These are phyloP conservation scores for Musa schizocarpa DNA, from an alignment of 176 grass and related monocot species.

Conservation along the genomic window DNA sequence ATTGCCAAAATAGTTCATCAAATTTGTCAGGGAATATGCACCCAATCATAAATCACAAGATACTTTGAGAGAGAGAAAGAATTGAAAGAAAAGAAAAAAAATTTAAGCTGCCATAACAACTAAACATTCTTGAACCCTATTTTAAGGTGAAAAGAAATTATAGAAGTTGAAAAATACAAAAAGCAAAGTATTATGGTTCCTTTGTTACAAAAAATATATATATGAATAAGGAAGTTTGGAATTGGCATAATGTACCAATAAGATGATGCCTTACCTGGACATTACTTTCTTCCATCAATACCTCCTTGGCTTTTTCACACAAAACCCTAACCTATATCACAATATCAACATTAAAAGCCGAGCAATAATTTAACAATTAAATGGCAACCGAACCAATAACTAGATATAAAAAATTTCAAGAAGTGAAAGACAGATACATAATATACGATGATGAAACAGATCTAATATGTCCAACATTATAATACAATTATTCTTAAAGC, in stretches of 20 bases:
- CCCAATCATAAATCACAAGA: background rate
- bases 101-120: background rate
- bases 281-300: constrained; percentile 58
- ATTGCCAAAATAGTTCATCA: background rate
- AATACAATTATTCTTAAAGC: background rate
- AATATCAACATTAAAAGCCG: background rate
- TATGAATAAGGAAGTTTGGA: background rate
- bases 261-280: constrained; percentile 30
- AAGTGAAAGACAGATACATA: background rate
- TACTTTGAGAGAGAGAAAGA: background rate
- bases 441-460: background rate
- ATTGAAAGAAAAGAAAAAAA: background rate
- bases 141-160: background rate
- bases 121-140: background rate
- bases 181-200: background rate
- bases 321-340: constrained; percentile 35
- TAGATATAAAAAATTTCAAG: background rate
- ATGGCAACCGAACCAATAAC: background rate
- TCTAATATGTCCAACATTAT: background rate
- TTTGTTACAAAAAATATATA: background rate
- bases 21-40: background rate
- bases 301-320: constrained; percentile 47
- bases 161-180: background rate
- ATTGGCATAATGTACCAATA: background rate
- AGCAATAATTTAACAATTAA: background rate